Percentiles rank a stretch among this genome's conserved stretches.
Conservation (phyloP, 1,139 yeast species). For the Blastobotrys raffinosifermentans region DNA sequence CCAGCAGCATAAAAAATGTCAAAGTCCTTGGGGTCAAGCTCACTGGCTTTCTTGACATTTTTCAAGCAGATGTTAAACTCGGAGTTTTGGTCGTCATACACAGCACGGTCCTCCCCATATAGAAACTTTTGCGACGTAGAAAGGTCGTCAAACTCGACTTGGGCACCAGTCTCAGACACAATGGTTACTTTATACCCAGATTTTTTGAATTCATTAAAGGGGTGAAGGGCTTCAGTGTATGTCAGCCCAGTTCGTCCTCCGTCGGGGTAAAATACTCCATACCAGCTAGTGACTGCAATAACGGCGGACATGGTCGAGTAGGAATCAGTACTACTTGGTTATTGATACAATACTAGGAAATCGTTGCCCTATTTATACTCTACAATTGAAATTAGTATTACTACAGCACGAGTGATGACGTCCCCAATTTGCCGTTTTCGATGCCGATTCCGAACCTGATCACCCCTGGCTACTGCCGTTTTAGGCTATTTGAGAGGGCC, state of each 20-base stretch:
- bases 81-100: conserved; percentile 37
- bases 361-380: too few relatives aligned
- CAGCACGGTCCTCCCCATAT: conserved; percentile 40
- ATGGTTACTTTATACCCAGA: conserved; percentile 49
- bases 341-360: too few relatives aligned
- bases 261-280: conserved; percentile 48
- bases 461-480: too few relatives aligned
- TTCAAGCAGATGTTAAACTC: conserved; percentile 36
- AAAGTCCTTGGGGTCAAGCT: conserved; percentile 39
- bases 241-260: conserved; percentile 54
- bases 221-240: conserved; percentile 53
- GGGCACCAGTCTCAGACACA: conserved; percentile 52
- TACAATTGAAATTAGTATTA: too few relatives aligned
- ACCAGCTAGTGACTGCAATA: conserved; percentile 49
- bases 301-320: too few relatives aligned
- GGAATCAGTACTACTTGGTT: too few relatives aligned
- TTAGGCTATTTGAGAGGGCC: too few relatives aligned
- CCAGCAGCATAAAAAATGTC: conserved; percentile 55
- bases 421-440: too few relatives aligned
- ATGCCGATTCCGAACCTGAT: too few relatives aligned
- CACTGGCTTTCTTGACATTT: conserved; percentile 21
- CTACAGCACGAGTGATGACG: too few relatives aligned
- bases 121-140: conserved; percentile 40
- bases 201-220: conserved; percentile 42
- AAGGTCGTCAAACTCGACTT: conserved; percentile 51